Conservation (phyloP, 768 basidiomycete species). For the Neoboletus magnificus region DNA sequence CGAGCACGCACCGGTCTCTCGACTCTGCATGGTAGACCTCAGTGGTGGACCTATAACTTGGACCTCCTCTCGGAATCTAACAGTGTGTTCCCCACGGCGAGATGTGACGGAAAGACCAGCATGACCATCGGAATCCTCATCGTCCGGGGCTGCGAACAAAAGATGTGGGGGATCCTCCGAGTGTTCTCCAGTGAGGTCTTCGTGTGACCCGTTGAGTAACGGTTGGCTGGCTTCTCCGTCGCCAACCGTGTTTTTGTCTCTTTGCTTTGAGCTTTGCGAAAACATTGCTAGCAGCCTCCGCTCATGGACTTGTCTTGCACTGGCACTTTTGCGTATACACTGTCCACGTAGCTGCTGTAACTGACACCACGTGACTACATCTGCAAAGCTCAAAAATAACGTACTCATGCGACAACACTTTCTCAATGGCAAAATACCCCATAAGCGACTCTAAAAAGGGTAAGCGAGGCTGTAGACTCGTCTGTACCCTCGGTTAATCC, state of each 20-base stretch:
- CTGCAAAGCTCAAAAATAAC: too few relatives aligned
- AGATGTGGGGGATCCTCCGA: conserved; percentile 26
- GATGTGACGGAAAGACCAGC: conserved; percentile 33
- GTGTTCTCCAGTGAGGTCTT: conserved; percentile 35
- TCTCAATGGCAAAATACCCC: too few relatives aligned
- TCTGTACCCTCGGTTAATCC: too few relatives aligned
- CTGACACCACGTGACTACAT: conserved; percentile 24
- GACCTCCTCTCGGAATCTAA: conserved; percentile 67
- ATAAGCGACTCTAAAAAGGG: too few relatives aligned
- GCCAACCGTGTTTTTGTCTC: conserved; percentile 22
- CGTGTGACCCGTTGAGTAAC: conserved; percentile 47
- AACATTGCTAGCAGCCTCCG: conserved; percentile 23
- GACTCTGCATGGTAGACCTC: conserved; percentile 69
- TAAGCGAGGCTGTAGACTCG: too few relatives aligned
- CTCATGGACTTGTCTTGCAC: conserved; percentile 20
- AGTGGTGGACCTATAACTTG: conserved; percentile 66
- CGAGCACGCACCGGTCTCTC: conserved; percentile 71
- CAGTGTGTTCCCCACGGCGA: conserved; percentile 42
- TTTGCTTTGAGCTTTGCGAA: conserved; percentile 28
- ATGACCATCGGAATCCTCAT: conserved; percentile 47
- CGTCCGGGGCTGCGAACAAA: conserved; percentile 54
- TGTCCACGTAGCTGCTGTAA: too few relatives aligned
- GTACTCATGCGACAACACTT: too few relatives aligned
- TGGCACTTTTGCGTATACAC: too few relatives aligned
- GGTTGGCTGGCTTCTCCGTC: conserved; percentile 52